Conservation (phyloP, 768 basidiomycete species). For the Mycena alexandri region DNA sequence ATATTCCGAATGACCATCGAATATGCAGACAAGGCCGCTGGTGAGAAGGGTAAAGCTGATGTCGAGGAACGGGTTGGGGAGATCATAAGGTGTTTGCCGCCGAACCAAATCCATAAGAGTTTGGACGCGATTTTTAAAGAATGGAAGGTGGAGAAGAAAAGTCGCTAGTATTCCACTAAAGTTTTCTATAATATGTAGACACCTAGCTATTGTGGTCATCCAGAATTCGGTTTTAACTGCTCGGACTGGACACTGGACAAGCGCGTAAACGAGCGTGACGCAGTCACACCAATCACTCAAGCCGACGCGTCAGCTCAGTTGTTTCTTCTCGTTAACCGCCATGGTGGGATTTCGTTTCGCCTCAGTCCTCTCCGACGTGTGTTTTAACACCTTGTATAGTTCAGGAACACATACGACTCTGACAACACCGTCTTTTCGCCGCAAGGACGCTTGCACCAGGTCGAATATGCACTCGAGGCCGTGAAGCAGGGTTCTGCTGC, state of each 20-base stretch:
- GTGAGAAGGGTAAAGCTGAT: slow-evolving; percentile 76
- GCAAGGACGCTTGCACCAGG: slow-evolving; percentile 96
- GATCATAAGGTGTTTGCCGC: slow-evolving; percentile 90
- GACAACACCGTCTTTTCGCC: slow-evolving; percentile 98
- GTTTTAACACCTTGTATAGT: slow-evolving; percentile 60
- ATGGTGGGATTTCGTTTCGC: slow-evolving; percentile 48
- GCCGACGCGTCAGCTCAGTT: slow-evolving; percentile 29
- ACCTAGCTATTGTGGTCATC: neutral
- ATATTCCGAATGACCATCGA: slow-evolving; percentile 89
- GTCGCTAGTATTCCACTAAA: slow-evolving; percentile 53
- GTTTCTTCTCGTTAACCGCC: slow-evolving; percentile 30
- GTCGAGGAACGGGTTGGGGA: slow-evolving; percentile 86
- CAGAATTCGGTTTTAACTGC: slow-evolving; percentile 6
- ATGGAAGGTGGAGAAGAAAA: slow-evolving; percentile 88
- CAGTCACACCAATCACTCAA: slow-evolving; percentile 6
- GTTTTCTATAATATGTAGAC: slow-evolving; percentile 20
- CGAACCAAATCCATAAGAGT: slow-evolving; percentile 89
- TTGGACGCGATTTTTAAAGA: slow-evolving; percentile 96
- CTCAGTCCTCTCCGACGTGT: slow-evolving; percentile 13
- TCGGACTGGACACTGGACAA: no score
- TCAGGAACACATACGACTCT: slow-evolving; percentile 97
- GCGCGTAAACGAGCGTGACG: no score
- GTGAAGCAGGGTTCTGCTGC: slow-evolving; percentile 99
- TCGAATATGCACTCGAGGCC: slow-evolving; percentile 98
- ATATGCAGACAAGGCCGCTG: slow-evolving; percentile 79